Base-by-base conservation (phyloP, 495 filamentous ascomycete species). In the Poronia punctata region DNA sequence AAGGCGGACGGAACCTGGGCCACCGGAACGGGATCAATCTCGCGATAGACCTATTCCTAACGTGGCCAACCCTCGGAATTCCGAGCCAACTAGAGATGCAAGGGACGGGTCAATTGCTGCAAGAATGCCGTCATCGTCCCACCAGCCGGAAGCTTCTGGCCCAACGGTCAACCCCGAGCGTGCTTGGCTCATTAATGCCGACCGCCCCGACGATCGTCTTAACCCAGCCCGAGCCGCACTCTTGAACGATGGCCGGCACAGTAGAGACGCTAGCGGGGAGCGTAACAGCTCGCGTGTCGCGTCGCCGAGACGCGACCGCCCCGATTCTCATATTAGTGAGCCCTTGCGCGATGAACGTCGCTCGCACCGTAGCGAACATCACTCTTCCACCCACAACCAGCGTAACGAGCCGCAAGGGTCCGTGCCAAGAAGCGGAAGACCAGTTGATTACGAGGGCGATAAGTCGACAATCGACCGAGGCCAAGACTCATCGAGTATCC, bases 161-260 rank as follows among this genome's bases (percentile, higher is more conserved):
- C 61, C 62, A 16, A 51, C 58, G 11, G 62, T 65, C 33, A 67
- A 70, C 31, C 67, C 67, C 2, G 67, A 71, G 20, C 64, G 67
- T 35, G 62, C 55, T 6, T 54, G 61, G 15, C 57, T 62, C 11
- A 63, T 62, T 28, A 64, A 64, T 14, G 53, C 44, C 12, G 65
- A 69, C 11, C 57, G 57, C 14, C 52, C 58, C 4, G 61, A 68
- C 3, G 56, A 56, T 21, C 52, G 52, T 22, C 27, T 80, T 27
- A 76, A 80, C 48, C 74, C 79, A 3, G 76, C 71, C 7, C 61
- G 78, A 38, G 76, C 71, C 23, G 72, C 75, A n/a, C 46, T 75
- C 7, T 74, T 79, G 7, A 53, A 51, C 12, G 66, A 71, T 3
- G 32, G 60, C 34, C 61, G 68, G 31, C 54, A 57, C 10, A 45